Evolutionary conservation across 2,329 filamentous ascomycete genomes (phyloP).

Genomic region (Huntiella moniliformis): DNA sequence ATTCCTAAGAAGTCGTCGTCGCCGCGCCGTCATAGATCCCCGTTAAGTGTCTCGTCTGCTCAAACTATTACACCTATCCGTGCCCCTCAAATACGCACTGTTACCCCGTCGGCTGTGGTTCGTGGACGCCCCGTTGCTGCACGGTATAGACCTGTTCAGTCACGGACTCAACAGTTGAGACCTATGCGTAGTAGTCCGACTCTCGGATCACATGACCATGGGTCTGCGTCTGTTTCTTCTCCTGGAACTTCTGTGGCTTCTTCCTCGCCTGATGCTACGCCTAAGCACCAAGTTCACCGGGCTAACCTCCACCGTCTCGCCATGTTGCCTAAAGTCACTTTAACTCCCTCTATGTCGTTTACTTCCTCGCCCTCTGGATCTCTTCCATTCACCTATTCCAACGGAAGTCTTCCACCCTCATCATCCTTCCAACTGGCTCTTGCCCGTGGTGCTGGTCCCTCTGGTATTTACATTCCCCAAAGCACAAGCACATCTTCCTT

Average conservation of each 20-base stretch:
- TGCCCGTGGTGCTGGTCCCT: slow-evolving; percentile 10
- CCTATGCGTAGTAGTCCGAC: slow-evolving; percentile 10
- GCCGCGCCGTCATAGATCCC: not conserved
- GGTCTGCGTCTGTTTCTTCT: slow-evolving; percentile 6
- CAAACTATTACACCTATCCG: slow-evolving; percentile 9
- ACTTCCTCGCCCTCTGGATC: not conserved
- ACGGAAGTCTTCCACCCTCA: slow-evolving; percentile 5
- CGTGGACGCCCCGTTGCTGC: slow-evolving; percentile 2
- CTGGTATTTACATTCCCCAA: slow-evolving; percentile 10
- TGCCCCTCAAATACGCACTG: slow-evolving; percentile 3
- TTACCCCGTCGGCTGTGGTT: slow-evolving; percentile 1
- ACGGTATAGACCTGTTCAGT: not conserved
- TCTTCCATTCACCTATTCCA: slow-evolving; percentile 4
- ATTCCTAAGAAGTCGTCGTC: slow-evolving; percentile 1
- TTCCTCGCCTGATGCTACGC: not conserved
- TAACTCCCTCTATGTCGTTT: not conserved
- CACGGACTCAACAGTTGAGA: not conserved
- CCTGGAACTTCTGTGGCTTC: slow-evolving; percentile 8
- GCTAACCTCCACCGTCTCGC: too few species aligned
- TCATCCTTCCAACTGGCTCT: slow-evolving; percentile 10
- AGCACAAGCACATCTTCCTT: slow-evolving; percentile 7
- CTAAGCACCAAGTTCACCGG: not conserved
- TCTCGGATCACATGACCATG: slow-evolving; percentile 8
- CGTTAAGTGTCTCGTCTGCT: slow-evolving; percentile 4
- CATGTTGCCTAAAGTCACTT: too few species aligned